Percentiles rank a stretch among this genome's conserved stretches.
Conservation (phyloP, 2,329 filamentous ascomycete genomes). For the Diaporthe sp. region DNA sequence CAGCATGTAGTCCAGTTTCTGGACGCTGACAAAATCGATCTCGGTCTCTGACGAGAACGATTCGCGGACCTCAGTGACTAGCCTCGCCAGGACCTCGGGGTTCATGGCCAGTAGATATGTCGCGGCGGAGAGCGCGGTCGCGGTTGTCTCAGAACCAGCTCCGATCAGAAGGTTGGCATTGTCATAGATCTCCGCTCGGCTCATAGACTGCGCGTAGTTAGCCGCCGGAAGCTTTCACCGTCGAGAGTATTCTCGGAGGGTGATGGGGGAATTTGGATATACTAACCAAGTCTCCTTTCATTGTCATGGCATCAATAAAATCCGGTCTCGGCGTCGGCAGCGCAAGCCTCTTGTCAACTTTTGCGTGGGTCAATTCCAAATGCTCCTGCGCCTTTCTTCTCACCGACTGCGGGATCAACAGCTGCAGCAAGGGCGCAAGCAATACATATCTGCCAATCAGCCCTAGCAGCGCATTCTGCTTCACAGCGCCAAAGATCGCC, state of each 20-base stretch:
- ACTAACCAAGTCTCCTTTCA: constrained; percentile 38
- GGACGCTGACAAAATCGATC: constrained; percentile 51
- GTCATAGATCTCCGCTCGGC: background rate
- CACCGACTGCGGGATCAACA: background rate
- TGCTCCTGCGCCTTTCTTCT: background rate
- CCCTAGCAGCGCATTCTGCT: background rate
- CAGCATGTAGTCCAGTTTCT: constrained; percentile 50
- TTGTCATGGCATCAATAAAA: constrained; percentile 44
- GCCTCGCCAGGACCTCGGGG: constrained; percentile 46
- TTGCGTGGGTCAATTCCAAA: background rate
- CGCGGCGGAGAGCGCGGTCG: constrained; percentile 41
- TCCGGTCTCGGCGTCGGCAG: constrained; percentile 33
- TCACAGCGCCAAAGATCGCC: background rate
- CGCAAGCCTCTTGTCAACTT: background rate
- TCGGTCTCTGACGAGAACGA: constrained; percentile 51
- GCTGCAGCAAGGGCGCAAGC: background rate
- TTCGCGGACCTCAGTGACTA: constrained; percentile 53
- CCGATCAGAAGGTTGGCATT: constrained; percentile 33
- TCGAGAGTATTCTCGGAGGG: background rate
- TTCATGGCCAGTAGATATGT: constrained; percentile 48
- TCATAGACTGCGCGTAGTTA: constrained; percentile 5
- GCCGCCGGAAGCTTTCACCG: background rate
- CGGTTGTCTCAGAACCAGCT: constrained; percentile 43
- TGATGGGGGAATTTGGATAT: background rate
- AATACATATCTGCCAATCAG: background rate